Percentiles rank a stretch among this genome's conserved stretches.
Evolutionary conservation across 192 early-diverging fungal genomes (phyloP).

Genomic region (Glomus cerebriforme): DNA sequence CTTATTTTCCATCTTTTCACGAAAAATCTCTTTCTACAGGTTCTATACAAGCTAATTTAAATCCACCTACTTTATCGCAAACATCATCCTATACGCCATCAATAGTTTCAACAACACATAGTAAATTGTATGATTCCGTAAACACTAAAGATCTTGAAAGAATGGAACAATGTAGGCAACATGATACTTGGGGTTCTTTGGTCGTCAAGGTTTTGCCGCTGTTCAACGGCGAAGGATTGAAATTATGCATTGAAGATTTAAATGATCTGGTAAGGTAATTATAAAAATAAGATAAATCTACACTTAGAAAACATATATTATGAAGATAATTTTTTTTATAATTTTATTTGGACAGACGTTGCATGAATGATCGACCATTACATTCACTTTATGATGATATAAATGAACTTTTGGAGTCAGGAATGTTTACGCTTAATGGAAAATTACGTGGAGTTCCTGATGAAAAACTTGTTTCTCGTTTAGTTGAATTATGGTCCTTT

Average conservation of each 20-base stretch:
- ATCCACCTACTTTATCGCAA: background rate
- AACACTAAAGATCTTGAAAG: slow-evolving; percentile 6
- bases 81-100: background rate
- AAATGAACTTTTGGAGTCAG: slow-evolving; percentile 58
- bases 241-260: slow-evolving; percentile 80
- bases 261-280: slow-evolving; percentile 74
- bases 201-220: slow-evolving; percentile 80
- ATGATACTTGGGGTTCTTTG: slow-evolving; percentile 74
- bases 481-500: slow-evolving; percentile 80
- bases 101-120: background rate
- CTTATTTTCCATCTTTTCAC: background rate
- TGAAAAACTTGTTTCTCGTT: slow-evolving; percentile 64
- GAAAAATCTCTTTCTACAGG: slow-evolving; percentile 21
- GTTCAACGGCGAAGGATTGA: slow-evolving; percentile 84
- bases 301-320: no score
- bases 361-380: slow-evolving; percentile 44
- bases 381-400: slow-evolving; percentile 56
- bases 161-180: background rate
- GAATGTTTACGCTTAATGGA: slow-evolving; percentile 66
- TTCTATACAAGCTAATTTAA: background rate
- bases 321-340: no score
- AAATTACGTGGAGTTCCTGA: slow-evolving; percentile 66
- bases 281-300: no score
- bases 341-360: slow-evolving; percentile 38
- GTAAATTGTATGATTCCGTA: background rate